Conservation (phyloP, 139 green algal species). For the Parachlorella kessleri region DNA sequence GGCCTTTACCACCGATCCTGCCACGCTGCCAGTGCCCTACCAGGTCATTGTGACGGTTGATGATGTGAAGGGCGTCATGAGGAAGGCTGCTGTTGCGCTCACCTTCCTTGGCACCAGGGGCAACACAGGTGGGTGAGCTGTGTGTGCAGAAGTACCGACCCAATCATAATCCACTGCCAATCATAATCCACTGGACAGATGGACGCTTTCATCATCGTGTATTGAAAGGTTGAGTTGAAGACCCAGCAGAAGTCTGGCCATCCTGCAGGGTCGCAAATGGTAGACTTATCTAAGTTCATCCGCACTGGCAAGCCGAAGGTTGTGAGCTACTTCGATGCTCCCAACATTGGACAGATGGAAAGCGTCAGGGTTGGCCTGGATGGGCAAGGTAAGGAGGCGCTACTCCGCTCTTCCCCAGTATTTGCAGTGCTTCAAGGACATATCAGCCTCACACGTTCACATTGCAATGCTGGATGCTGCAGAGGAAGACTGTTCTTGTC, state of each 20-base stretch:
- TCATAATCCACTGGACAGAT: too few species aligned
- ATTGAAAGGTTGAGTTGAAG: neutral
- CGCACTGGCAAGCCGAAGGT: too few species aligned
- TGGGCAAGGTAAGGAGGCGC: neutral
- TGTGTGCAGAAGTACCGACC: too few species aligned
- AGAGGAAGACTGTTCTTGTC: slow-evolving; percentile 4
- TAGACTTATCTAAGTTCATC: too few species aligned
- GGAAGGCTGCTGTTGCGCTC: neutral
- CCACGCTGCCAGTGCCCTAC: slow-evolving; percentile 19
- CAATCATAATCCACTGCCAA: too few species aligned
- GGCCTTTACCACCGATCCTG: slow-evolving; percentile 19
- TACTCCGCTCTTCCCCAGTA: neutral
- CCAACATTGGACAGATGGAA: slow-evolving; percentile 15
- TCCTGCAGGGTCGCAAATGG: neutral
- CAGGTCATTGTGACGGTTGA: neutral
- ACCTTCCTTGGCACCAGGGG: slow-evolving; percentile 4
- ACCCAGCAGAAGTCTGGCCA: neutral
- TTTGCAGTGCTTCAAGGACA: slow-evolving; percentile 3
- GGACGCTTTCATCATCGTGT: neutral
- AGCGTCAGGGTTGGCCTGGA: slow-evolving; percentile 14
- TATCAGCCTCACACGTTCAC: too few species aligned
- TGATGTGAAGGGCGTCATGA: neutral
- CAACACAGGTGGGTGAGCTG: slow-evolving; percentile 4
- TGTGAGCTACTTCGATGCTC: slow-evolving; percentile 7
- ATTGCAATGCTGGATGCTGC: neutral